Percentiles rank a stretch among this genome's conserved stretches.
Conservation (phyloP, 106 monocot species). For the Dendrobium nobile region DNA sequence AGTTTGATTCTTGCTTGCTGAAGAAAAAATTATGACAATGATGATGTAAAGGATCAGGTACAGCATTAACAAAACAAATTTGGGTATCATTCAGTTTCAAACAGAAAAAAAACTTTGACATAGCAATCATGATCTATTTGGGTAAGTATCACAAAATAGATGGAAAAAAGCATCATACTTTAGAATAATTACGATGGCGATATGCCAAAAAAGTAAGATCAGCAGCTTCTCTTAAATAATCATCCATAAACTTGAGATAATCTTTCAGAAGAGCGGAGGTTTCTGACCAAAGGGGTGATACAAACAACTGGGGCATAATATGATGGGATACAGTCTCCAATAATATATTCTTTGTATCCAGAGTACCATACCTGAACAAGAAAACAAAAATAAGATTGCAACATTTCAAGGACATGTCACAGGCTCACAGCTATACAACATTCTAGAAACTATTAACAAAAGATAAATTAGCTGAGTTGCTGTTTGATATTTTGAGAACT, state of each 20-base stretch:
- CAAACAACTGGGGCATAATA: conserved; percentile 83
- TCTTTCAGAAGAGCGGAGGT: conserved; percentile 54
- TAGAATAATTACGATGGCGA: conserved; percentile 88
- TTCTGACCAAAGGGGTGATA: conserved; percentile 52
- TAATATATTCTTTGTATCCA: conserved; percentile 89
- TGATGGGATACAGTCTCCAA: conserved; percentile 82
- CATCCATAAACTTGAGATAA: conserved; percentile 97
- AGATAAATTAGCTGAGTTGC: background rate
- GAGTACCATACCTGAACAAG: conserved; percentile 55
- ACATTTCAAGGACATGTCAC: background rate
- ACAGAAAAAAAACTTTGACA: background rate
- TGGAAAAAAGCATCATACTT: conserved; percentile 24
- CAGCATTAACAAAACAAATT: background rate
- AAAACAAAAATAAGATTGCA: background rate
- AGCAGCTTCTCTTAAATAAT: conserved; percentile 84
- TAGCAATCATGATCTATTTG: background rate
- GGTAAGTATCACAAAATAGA: background rate
- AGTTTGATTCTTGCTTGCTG: background rate
- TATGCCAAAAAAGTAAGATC: conserved; percentile 93
- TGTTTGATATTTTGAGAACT: background rate
- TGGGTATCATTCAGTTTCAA: background rate
- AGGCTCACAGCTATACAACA: background rate
- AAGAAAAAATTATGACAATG: background rate
- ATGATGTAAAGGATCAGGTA: background rate
- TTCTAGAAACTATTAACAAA: background rate